Base-by-base conservation (phyloP, 2,329 filamentous ascomycete genomes). In the Calonectria montana region DNA sequence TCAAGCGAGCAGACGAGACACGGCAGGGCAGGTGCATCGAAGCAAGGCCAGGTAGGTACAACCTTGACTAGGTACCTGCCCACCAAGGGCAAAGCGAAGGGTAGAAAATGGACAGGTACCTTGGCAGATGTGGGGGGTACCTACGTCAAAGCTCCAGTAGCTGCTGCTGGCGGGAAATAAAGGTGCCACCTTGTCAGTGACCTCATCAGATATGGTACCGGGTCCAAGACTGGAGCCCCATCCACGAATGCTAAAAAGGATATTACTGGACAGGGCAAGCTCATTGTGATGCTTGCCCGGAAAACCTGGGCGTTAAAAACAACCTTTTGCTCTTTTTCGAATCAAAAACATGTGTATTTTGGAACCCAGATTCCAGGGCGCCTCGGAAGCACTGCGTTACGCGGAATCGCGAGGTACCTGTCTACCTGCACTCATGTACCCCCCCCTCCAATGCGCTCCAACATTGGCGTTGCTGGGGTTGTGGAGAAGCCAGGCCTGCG, bases 401-500 rank as follows among this genome's bases (percentile, higher is more conserved):
- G 29, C 21, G 9, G 35, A 59, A 39, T 27, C 15, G n/a, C 10
- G 1, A 15, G 21, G 31, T 59, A 59, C 53, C 31, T 59, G 13
- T 15, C 29, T 7, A 15, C 8, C 16, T 59, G 53, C 25, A 53
- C 65, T 29, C 41, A 65, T 15, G 45, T 67, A 59, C 39, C 39
- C 53, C 39, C 53, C 27, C 53, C 53, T 59, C 37, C 57, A 45
- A 43, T 41, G 57, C 37, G 39, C 25, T 31, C 57, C 37, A 27
- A 35, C 35, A 18, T 48, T 48, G 39, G 65, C 48, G 59, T 69
- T 55, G 65, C 66, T 65, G 69, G 69, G 70, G 70, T 62, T 72
- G 70, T 62, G 66, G 70, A 69, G 68, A 31, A 43, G 48, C 69
- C 50, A 59, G 27, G 69, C 65, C 57, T 39, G 43, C 61, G 50